Base-by-base conservation (phyloP, 2,329 filamentous ascomycete species). In the Cladophialophora yegresii region DNA sequence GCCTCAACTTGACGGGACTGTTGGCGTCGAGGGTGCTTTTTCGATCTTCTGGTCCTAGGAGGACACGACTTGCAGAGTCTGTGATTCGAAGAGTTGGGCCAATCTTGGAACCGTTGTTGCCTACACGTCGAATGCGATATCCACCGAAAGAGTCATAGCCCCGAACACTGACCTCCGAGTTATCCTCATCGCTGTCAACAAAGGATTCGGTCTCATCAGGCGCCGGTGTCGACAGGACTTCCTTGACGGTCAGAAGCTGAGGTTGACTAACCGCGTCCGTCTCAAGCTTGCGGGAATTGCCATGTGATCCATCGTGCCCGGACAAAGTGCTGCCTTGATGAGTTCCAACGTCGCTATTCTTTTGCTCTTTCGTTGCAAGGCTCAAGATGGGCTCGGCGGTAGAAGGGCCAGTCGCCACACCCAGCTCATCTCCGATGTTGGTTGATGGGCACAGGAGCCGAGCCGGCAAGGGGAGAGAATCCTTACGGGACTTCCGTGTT, bases 21-120 rank as follows among this genome's bases (percentile, higher is more conserved):
- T 20, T 12, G 4, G 13, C 28, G 4, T 22, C 43, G 10, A 56
- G 9, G 32, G 28, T 1, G 6, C 33, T 28, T 23, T 22, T 32
- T 40, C 51, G 61, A 6, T 53, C 20, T 40, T 58, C 66, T 2
- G 53, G n/a, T 6, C 64, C 66, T 10, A 68, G 26, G 22, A 68
- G 59, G n/a, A 68, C 54, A 3, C 62, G 54, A 40, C 61, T 62
- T 20, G 69, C 69, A 43, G 66, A 68, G 45, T 71, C 69, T 3
- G 59, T 63, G 50, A 71, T 68, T 28, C 67, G 63, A 20, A 71
- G 61, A n/a, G 60, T 68, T 20, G 67, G 69, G 23, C 67, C 65
- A 20, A 62, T 55, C 7, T 56, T 57, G 20, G 54, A 32, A 8
- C 51, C 49, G 36, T 51, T 32, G 51, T 54, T 54, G 28, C 62